A percentile compares a stretch with the other conserved stretches of the same genome.
These are phyloP conservation scores for barley (Hordeum vulgare) DNA, from an alignment of 176 grass and related monocot species.

Conservation along the genomic window DNA sequence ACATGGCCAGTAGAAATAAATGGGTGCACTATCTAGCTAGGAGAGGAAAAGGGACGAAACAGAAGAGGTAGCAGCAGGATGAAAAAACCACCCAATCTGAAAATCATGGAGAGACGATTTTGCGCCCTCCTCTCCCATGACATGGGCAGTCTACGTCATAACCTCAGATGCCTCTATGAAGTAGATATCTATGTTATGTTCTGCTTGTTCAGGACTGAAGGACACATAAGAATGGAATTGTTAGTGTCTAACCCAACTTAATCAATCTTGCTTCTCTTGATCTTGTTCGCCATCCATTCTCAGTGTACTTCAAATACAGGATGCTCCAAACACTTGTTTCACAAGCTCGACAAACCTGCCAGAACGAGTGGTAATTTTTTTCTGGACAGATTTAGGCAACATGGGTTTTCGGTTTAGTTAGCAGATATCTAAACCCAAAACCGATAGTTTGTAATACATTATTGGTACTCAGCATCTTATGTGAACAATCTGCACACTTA, in stretches of 20 bases:
- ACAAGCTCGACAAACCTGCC: background rate
- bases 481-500: background rate
- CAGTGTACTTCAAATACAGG: background rate
- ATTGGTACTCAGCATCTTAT: background rate
- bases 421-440: background rate
- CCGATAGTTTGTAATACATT: background rate
- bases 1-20: background rate
- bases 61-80: no score
- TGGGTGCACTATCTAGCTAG: background rate
- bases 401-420: background rate
- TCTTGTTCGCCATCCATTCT: background rate
- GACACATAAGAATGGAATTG: background rate
- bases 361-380: background rate
- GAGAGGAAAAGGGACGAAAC: no score
- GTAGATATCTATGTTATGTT: no score
- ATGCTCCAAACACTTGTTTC: background rate
- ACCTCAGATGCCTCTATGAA: no score
- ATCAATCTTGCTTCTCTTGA: background rate
- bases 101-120: no score
- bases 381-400: background rate
- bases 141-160: no score
- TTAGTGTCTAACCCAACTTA: background rate
- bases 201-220: background rate
- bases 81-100: no score
- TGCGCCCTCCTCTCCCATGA: no score